Evolutionary conservation across 2,329 filamentous ascomycete species (phyloP).

Genomic region (Aspergillus pseudonomiae): DNA sequence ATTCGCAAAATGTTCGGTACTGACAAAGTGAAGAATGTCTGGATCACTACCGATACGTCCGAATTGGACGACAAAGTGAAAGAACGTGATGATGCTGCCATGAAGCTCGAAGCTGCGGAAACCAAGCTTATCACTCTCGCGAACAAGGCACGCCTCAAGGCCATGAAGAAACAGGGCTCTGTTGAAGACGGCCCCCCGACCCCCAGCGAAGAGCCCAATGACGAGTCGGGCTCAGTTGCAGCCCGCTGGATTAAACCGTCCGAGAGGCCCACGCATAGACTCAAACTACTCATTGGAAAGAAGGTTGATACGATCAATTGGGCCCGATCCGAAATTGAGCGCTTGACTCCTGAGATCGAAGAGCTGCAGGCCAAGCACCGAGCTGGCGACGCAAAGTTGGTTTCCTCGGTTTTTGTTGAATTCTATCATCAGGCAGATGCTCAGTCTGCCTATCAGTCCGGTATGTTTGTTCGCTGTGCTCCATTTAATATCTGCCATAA

Average conservation of each 20-base stretch:
- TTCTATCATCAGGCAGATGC: constrained; percentile 82
- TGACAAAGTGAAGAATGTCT: constrained; percentile 78
- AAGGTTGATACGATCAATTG: constrained; percentile 96
- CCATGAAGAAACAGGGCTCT: constrained; percentile 60
- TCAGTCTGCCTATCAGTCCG: constrained; percentile 80
- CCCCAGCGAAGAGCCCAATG: constrained; percentile 57
- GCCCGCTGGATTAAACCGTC: constrained; percentile 74
- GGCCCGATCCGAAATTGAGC: constrained; percentile 76
- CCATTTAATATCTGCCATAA: not conserved
- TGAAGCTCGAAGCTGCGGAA: constrained; percentile 84
- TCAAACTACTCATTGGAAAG: constrained; percentile 73
- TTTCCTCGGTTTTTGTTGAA: constrained; percentile 86
- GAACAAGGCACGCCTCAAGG: constrained; percentile 71
- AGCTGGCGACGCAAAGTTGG: constrained; percentile 64
- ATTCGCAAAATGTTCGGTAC: constrained; percentile 77
- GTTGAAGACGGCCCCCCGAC: constrained; percentile 39
- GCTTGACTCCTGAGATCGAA: constrained; percentile 72
- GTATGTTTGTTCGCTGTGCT: constrained; percentile 20
- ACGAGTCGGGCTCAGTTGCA: constrained; percentile 71
- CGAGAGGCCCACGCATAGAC: constrained; percentile 74
- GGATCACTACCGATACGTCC: constrained; percentile 77
- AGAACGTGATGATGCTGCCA: constrained; percentile 76
- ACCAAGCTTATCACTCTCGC: constrained; percentile 80
- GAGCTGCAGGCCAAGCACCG: constrained; percentile 69
- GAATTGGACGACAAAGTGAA: constrained; percentile 80